Evolutionary conservation across 495 filamentous ascomycete species (phyloP).

Genomic region (Aspergillus bridgeri): DNA sequence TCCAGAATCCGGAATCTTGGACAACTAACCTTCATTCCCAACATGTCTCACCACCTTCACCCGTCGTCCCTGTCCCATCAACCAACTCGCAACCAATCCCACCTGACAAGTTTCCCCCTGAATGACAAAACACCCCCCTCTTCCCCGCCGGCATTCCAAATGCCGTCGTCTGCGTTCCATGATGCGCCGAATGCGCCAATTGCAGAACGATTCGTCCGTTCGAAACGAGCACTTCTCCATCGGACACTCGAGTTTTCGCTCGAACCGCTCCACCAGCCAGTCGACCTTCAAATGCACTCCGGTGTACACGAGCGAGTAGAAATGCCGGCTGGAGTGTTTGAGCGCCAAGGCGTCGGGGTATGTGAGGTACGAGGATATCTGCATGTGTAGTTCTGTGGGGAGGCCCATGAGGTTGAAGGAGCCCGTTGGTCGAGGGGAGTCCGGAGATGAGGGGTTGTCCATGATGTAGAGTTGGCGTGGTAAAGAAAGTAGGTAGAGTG

Average conservation of each 20-base stretch:
- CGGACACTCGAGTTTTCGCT: constrained; percentile 43
- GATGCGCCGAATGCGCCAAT: constrained; percentile 35
- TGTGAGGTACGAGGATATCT: constrained; percentile 78
- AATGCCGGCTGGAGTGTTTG: constrained; percentile 61
- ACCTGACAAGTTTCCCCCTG: constrained; percentile 34
- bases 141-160: constrained; percentile 31
- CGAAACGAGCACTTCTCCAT: constrained; percentile 48
- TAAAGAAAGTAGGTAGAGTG: neutral
- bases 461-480: neutral
- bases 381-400: constrained; percentile 62
- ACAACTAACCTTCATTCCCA: constrained; percentile 32
- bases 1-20: too few relatives aligned
- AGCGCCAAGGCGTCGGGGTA: constrained; percentile 69
- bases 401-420: constrained; percentile 36
- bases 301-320: constrained; percentile 62
- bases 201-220: constrained; percentile 45
- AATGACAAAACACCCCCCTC: constrained; percentile 36
- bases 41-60: constrained; percentile 10
- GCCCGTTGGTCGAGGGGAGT: neutral
- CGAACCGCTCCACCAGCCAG: constrained; percentile 61
- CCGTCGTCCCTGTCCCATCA: constrained; percentile 22
- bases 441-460: neutral
- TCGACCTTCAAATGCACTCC: constrained; percentile 62
- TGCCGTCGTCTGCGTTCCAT: constrained; percentile 44
- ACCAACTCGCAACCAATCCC: constrained; percentile 32